phyloP scores from a whole-genome alignment of 1,139 yeast species.

The Blastobotrys malaysiensis region DNA sequence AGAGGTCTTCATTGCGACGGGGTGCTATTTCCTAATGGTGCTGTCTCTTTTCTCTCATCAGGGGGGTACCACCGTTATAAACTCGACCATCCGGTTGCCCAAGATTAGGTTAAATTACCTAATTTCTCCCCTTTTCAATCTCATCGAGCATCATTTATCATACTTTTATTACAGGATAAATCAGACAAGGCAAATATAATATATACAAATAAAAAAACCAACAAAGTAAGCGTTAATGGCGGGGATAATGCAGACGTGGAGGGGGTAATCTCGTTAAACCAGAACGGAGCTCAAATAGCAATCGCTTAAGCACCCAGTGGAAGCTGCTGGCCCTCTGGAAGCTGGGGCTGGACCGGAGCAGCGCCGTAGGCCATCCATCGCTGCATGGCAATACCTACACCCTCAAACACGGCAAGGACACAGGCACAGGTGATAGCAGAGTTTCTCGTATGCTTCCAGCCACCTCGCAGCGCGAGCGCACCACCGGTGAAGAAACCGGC shows the following conservation, averaged over 20 bases:
- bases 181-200: not conserved
- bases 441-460: slow-evolving; percentile 95
- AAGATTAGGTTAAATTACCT: not conserved
- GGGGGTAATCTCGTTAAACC: not conserved
- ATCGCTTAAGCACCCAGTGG: slow-evolving; percentile 27
- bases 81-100: no score
- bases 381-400: slow-evolving; percentile 96
- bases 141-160: not conserved
- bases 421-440: slow-evolving; percentile 98
- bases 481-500: slow-evolving; percentile 99
- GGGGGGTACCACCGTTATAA: no score
- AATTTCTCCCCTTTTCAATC: not conserved
- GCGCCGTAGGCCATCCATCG: slow-evolving; percentile 81
- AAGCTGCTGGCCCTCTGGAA: slow-evolving; percentile 29
- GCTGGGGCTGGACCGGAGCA: slow-evolving; percentile 52
- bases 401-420: slow-evolving; percentile 93
- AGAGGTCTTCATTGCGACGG: not conserved
- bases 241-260: not conserved
- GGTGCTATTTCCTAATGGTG: no score
- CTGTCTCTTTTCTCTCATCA: no score
- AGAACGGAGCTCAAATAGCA: no score
- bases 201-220: not conserved
- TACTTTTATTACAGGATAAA: not conserved
- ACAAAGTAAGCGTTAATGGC: not conserved
- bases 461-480: slow-evolving; percentile 95